Evolutionary conservation across 2,329 filamentous ascomycete genomes (phyloP).

Genomic region (Pleoardoris graminearum): DNA sequence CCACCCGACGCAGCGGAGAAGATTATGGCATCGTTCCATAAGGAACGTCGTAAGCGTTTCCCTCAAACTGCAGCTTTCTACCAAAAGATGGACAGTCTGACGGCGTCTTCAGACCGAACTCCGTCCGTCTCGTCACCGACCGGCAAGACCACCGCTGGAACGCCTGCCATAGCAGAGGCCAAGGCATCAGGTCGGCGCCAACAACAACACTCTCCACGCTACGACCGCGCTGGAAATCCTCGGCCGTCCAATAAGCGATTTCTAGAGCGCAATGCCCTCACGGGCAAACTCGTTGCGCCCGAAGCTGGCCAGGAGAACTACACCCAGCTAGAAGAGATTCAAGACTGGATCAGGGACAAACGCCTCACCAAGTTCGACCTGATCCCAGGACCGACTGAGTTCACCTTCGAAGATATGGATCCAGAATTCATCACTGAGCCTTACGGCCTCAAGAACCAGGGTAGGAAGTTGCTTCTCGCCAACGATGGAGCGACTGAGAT

Average conservation of each 20-base stretch:
- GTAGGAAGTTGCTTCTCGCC: not conserved
- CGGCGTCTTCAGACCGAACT: no score
- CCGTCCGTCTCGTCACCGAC: no score
- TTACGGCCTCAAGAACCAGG: not conserved
- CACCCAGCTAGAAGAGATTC: not conserved
- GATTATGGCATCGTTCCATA: not conserved
- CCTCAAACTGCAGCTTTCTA: not conserved
- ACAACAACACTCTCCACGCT: not conserved
- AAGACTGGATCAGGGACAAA: not conserved
- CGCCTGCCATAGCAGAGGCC: no score
- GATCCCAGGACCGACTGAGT: not conserved
- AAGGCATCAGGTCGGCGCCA: no score
- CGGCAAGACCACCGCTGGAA: no score
- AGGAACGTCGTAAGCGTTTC: not conserved
- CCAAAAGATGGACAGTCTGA: not conserved
- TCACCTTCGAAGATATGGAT: conserved; percentile 1
- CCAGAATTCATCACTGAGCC: not conserved
- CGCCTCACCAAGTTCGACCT: not conserved
- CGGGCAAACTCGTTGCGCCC: not conserved
- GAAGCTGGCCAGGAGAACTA: not conserved
- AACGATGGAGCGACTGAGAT: not conserved
- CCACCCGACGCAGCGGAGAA: not conserved
- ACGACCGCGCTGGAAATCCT: not conserved
- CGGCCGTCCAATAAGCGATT: not conserved
- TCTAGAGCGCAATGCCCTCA: not conserved